phyloP scores from a whole-genome alignment of 176 grass and related monocot species.

The Oryza meridionalis region DNA sequence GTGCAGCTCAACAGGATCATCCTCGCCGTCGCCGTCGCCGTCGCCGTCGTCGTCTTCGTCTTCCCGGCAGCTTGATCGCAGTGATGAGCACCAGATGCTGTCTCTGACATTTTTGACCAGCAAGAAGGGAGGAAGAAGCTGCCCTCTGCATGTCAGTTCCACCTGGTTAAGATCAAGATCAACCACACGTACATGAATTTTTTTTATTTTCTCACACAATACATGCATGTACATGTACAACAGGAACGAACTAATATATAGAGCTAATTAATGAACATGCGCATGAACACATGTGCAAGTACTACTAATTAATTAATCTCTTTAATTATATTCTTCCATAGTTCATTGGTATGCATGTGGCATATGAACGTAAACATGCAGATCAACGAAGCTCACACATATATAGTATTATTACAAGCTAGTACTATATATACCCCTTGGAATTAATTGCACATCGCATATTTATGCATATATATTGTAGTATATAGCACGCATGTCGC shows the following conservation, averaged over 20 bases:
- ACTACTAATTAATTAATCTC: too few relatives aligned
- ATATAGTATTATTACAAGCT: too few relatives aligned
- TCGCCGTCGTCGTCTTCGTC: neutral
- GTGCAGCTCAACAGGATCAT: neutral
- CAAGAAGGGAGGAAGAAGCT: constrained; percentile 62
- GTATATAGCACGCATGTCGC: constrained; percentile 25
- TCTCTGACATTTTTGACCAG: constrained; percentile 71
- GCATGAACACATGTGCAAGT: neutral
- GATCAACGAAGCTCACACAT: too few relatives aligned
- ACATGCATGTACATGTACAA: neutral
- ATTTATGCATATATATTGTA: neutral
- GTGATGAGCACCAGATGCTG: constrained; percentile 64
- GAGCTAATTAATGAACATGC: neutral
- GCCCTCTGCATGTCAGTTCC: constrained; percentile 79
- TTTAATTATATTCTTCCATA: too few relatives aligned
- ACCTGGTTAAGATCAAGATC: constrained; percentile 39
- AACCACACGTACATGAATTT: neutral
- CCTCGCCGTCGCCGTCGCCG: neutral
- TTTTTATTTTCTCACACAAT: neutral
- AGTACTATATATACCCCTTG: too few relatives aligned
- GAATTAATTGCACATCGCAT: neutral
- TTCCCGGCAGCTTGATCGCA: neutral
- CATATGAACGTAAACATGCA: too few relatives aligned
- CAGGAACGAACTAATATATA: neutral
- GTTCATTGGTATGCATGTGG: too few relatives aligned